A percentile compares a stretch with the other conserved stretches of the same genome.
These are phyloP conservation scores for Acmispon strigosus DNA, from an alignment of 306 rosid genomes.

Conservation along the genomic window DNA sequence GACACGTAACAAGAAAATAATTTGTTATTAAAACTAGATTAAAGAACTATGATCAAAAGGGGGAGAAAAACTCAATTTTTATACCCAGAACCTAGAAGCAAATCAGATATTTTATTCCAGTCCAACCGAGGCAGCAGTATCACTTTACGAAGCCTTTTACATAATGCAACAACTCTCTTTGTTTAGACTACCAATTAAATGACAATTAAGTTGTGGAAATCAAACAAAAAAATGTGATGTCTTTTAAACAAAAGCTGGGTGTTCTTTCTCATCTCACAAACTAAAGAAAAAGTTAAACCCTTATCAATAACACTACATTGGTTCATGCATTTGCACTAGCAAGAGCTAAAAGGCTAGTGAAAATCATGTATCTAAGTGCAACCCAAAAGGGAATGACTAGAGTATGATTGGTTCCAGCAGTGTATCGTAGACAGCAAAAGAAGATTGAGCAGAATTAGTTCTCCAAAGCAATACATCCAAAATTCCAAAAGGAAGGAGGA, in stretches of 20 bases:
- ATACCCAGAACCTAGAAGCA: background rate
- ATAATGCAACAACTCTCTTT: background rate
- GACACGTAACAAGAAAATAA: background rate
- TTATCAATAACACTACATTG: background rate
- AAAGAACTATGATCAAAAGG: background rate
- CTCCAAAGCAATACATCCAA: background rate
- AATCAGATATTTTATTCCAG: background rate
- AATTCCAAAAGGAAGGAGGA: background rate
- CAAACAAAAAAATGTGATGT: conserved; percentile 3
- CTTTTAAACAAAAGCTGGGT: conserved; percentile 6
- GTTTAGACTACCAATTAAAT: background rate
- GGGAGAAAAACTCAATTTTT: background rate
- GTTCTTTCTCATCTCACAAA: background rate
- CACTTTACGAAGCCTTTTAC: background rate
- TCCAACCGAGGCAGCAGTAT: background rate
- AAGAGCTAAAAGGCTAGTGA: background rate
- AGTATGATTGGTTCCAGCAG: background rate
- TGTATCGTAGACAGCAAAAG: background rate
- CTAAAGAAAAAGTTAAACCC: background rate
- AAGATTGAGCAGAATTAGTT: background rate
- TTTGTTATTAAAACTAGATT: background rate
- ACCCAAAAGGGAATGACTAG: background rate
- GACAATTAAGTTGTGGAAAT: background rate
- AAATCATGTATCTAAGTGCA: background rate
- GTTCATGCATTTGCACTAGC: conserved; percentile 13